Percentiles rank a stretch among this genome's conserved stretches.
Conservation (phyloP, 129 eudicot genomes). For the Arctium lappa region DNA sequence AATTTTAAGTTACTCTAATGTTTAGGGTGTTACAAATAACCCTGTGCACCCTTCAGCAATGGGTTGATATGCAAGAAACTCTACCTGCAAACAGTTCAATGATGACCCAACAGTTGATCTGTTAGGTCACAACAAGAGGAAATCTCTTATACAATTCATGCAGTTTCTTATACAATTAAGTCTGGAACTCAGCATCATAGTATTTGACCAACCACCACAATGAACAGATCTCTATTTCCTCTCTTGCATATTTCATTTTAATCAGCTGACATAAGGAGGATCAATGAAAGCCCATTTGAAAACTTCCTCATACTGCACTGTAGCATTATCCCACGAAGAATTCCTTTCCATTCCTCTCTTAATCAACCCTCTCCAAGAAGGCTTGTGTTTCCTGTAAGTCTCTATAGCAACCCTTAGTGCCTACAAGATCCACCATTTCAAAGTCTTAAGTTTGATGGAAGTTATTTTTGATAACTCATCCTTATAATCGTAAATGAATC, state of each 20-base stretch:
- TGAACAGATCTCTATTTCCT: not conserved
- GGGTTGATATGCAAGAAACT: too few relatives aligned
- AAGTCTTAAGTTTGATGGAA: slow-evolving; percentile 5
- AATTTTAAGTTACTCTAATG: too few relatives aligned
- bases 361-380: slow-evolving; percentile 79
- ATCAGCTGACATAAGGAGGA: slow-evolving; percentile 65
- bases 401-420: slow-evolving; percentile 49
- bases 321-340: slow-evolving; percentile 83
- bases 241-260: not conserved
- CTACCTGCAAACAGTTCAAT: too few relatives aligned
- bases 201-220: not conserved
- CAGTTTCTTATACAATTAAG: not conserved
- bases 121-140: too few relatives aligned
- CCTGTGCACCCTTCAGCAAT: too few relatives aligned
- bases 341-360: slow-evolving; percentile 82
- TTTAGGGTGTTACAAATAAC: too few relatives aligned
- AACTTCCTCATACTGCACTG: slow-evolving; percentile 77
- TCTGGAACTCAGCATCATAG: not conserved
- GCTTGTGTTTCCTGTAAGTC: slow-evolving; percentile 71
- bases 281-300: slow-evolving; percentile 78
- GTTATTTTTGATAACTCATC: slow-evolving; percentile 1
- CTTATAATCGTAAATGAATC: not conserved
- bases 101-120: too few relatives aligned
- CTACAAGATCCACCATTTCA: slow-evolving; percentile 36
- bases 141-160: too few relatives aligned